phyloP scores from a whole-genome alignment of 768 basidiomycete genomes.

The Hysterangium stoloniferum region DNA sequence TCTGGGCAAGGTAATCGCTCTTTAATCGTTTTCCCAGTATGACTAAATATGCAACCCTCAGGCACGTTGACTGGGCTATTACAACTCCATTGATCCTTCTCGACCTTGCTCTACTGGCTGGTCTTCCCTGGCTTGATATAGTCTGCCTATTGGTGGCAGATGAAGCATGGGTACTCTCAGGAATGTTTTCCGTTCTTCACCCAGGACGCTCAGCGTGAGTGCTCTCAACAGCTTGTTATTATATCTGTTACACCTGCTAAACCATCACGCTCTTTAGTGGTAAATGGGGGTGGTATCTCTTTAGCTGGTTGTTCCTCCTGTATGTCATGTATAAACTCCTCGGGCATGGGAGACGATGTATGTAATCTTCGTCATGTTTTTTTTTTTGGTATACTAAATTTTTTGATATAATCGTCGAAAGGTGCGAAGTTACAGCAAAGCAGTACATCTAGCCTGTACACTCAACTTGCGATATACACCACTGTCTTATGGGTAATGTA shows the following conservation, averaged over 20 bases:
- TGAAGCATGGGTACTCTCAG: not conserved
- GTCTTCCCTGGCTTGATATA: conserved; percentile 7
- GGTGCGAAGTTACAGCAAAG: not conserved
- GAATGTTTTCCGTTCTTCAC: conserved; percentile 4
- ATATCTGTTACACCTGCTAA: too few relatives aligned
- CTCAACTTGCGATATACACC: conserved; percentile 4
- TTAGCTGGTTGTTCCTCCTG: conserved; percentile 6
- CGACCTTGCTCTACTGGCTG: conserved; percentile 5
- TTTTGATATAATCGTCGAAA: not conserved
- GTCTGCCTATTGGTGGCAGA: conserved; percentile 2
- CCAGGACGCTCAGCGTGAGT: not conserved
- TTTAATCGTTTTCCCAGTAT: too few relatives aligned
- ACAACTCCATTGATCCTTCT: conserved; percentile 8
- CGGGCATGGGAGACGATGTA: conserved; percentile 3
- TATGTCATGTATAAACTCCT: not conserved
- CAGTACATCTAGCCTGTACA: conserved; percentile 3
- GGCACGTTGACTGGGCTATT: conserved; percentile 6
- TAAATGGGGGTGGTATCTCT: conserved; percentile 11
- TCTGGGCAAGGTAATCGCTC: conserved; percentile 5
- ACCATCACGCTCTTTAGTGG: conserved; percentile 1
- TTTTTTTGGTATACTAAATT: not conserved
- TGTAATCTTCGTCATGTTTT: not conserved
- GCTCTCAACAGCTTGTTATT: not conserved
- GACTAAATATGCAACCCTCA: not conserved
- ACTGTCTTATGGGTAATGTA: conserved; percentile 8